Evolutionary conservation across 2,329 filamentous ascomycete species (phyloP), one percentile per base, ranked within the genome.

Genomic region (Aureobasidium musti): DNA sequence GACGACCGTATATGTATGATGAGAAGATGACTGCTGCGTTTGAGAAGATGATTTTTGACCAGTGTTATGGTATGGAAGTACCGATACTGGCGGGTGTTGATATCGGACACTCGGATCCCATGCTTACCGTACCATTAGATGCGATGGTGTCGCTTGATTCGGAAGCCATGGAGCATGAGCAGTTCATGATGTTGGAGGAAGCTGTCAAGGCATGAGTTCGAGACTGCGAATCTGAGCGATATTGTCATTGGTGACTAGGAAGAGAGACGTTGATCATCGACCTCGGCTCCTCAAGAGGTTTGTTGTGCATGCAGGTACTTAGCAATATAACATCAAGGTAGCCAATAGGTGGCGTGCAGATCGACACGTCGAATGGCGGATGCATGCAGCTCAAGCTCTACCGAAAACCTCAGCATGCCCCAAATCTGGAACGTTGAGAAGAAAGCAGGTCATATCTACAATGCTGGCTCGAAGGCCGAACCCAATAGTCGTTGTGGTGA

Each of bases 121-220:
- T 68, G 37, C 33, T 68, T 49, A 69, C 68, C 5, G 37, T 69
- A n/a, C 61, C 68, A 6, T 56, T 69, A 39, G 66, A 61, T 23
- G 53, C 19, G 1, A 23, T 41, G 56, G 53, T 65, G 5, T 11
- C 14, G 11, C 61, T 68, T 21, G 67, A 68, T 41, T 43, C 52
- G 14, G 13, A 10, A 13, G 39, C 19, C 8, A 26, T 35, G 4
- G 37, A 13, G 13, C 47, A 65, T 23, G 56, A 39, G 26, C 41
- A 50, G 19, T 66, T 66, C 11, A 13, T 43, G 14, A 33, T 65
- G 11, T 11, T 59, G 17, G 63, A 60, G 14, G 23, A 33, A 13
- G 53, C 28, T 14, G 53, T 66, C 14, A 21, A n/a, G 59, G n/a
- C 21, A 21, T 41, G 35, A 56, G 5, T 26, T 10, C 1, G 35